phyloP scores from a whole-genome alignment of 768 basidiomycete genomes.

The Pulveroboletus sp. region DNA sequence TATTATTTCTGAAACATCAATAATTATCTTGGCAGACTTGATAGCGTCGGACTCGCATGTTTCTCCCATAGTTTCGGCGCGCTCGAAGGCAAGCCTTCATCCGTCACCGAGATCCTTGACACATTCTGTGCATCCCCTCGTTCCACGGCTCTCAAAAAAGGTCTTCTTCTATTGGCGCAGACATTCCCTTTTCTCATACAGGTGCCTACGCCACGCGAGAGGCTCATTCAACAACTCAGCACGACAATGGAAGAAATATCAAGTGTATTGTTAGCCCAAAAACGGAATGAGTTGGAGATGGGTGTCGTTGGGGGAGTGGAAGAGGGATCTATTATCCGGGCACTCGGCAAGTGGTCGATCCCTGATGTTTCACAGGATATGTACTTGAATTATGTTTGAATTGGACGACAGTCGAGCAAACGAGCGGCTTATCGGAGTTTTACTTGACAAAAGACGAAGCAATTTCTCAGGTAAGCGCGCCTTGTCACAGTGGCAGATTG shows the following conservation, averaged over 20 bases:
- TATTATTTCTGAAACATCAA: no score
- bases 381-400: no score
- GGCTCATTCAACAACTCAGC: slow-evolving; percentile 27
- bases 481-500: slow-evolving; percentile 8
- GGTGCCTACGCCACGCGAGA: slow-evolving; percentile 34
- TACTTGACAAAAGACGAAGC: slow-evolving; percentile 28
- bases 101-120: no score
- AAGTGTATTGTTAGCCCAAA: slow-evolving; percentile 34
- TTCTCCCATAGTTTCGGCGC: no score
- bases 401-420: slow-evolving; percentile 32
- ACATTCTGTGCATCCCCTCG: no score
- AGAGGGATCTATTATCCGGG: slow-evolving; percentile 24
- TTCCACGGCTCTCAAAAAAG: no score
- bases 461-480: slow-evolving; percentile 18
- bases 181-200: no score
- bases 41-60: no score
- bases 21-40: no score
- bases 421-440: slow-evolving; percentile 20
- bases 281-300: slow-evolving; percentile 29
- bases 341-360: slow-evolving; percentile 13
- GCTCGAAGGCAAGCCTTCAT: no score
- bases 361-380: no score
- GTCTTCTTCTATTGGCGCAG: no score
- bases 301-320: slow-evolving; percentile 16
- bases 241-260: slow-evolving; percentile 37